Base-by-base conservation (phyloP, 1,139 yeast species). In the Pichia sp. region DNA sequence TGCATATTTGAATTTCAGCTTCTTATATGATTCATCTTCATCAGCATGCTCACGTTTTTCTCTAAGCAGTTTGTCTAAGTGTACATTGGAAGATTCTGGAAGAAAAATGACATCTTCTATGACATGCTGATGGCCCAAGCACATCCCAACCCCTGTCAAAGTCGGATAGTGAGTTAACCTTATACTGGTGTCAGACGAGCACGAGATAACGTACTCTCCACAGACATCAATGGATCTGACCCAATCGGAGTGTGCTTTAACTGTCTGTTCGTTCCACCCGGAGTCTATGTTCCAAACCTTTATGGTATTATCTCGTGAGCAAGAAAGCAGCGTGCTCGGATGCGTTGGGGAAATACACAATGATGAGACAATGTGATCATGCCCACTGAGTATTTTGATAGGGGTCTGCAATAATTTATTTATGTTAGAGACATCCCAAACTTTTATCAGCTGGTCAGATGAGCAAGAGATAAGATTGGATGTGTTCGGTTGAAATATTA, bases 221-320 rank as follows among this genome's bases (percentile, higher is more conserved):
- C 16, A 21, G 21, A 54, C 59, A 19, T 58, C 52, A 1, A 73
- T 68, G 42, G 76, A 80, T 46, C 95, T 66, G 9, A 86, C 87
- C 97, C 97, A 88, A 48, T 86, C 96, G 22, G 85, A 72, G 56
- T 88, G 96, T 1, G 91, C 93, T 8, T 71, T 64, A 42, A 85
- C 75, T 1, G 83, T 74, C 41, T 72, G 69, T 21, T 74, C 52
- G 41, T 88, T 76, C 63, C 72, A 76, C 0, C 95, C 96, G 6
- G 74, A 68, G 13, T 64, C 59, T 14, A 78, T 58, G 52, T 86
- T 93, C 96, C 96, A 88, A 2, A 81, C 57, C 44, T 79, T 77
- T 3, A 85, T 69, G 0, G 85, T 64, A 17, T 67, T 68, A 56
- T 88, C 97, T 42, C 96, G 66, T 3, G 95, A 84, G 15, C 79